phyloP scores from a whole-genome alignment of 1,284 basidiomycete species.

The Tilletia horrida region DNA sequence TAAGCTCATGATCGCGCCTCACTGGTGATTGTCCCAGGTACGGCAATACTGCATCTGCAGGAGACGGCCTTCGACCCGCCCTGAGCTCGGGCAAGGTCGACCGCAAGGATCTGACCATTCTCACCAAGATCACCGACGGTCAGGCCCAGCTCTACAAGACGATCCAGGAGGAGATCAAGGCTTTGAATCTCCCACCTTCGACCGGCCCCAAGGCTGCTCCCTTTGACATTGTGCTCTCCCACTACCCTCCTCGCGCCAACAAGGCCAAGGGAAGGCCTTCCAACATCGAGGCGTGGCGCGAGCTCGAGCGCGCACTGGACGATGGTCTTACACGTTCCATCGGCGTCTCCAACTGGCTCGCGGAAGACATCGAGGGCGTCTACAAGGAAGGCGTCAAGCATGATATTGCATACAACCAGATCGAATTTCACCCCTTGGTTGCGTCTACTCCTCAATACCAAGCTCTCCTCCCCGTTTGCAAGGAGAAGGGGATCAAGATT shows the following conservation, averaged over 20 bases:
- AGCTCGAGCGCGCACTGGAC: constrained; percentile 48
- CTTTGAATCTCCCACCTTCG: neutral
- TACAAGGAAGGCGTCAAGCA: constrained; percentile 1
- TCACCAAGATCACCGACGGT: constrained; percentile 12
- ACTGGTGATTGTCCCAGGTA: too few species aligned
- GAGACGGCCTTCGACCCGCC: neutral
- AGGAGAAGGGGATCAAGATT: constrained; percentile 15
- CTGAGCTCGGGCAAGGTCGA: neutral
- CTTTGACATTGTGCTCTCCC: constrained; percentile 6
- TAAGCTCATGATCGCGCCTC: too few species aligned
- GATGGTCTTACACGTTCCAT: constrained; percentile 56
- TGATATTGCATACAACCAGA: constrained; percentile 9
- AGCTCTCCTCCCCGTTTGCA: constrained; percentile 8
- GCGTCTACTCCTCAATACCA: neutral
- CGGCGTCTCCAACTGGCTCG: constrained; percentile 61
- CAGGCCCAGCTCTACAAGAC: neutral
- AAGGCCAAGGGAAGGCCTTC: neutral
- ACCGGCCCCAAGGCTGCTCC: neutral
- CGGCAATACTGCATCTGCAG: neutral
- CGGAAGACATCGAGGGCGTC: constrained; percentile 2
- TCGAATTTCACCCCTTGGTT: constrained; percentile 9
- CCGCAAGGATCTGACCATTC: constrained; percentile 4
- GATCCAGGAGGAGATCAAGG: neutral
- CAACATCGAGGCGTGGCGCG: constrained; percentile 26
- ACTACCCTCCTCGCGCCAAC: constrained; percentile 14